Evolutionary conservation across 2,329 filamentous ascomycete species (phyloP).

Genomic region (Conoideocrella luteorostrata): DNA sequence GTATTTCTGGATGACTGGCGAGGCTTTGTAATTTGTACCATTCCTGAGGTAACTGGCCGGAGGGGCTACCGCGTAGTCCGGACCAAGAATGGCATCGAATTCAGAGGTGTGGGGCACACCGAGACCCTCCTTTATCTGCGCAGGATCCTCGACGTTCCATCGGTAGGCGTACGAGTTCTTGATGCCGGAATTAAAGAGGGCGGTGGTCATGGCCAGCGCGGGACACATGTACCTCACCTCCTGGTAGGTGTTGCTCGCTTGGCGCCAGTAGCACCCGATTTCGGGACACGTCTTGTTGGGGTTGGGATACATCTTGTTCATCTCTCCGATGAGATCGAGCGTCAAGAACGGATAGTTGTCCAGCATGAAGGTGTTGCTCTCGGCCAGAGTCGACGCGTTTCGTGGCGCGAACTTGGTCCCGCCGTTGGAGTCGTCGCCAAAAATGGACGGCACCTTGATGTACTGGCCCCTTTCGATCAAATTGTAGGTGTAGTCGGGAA

Average conservation of each 20-base stretch:
- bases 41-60: constrained; percentile 50
- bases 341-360: constrained; percentile 28
- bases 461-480: constrained; percentile 43
- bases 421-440: constrained; percentile 32
- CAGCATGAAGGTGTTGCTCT: constrained; percentile 27
- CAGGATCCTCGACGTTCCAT: constrained; percentile 59
- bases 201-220: constrained; percentile 22
- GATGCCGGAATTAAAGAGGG: constrained; percentile 25
- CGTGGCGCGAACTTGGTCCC: constrained; percentile 29
- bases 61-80: constrained; percentile 42
- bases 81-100: constrained; percentile 60
- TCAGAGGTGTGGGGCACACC: constrained; percentile 66
- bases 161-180: constrained; percentile 58
- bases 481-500: constrained; percentile 43
- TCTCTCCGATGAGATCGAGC: constrained; percentile 22
- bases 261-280: constrained; percentile 30
- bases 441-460: constrained; percentile 47
- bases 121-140: constrained; percentile 42
- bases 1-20: constrained; percentile 60
- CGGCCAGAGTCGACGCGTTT: constrained; percentile 23
- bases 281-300: constrained; percentile 24
- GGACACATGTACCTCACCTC: constrained; percentile 31
- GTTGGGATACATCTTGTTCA: constrained; percentile 30
- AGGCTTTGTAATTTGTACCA: constrained; percentile 48
- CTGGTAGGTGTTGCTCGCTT: constrained; percentile 28